Conservation (phyloP, 306 rosid species). For the Acacia confusa region DNA sequence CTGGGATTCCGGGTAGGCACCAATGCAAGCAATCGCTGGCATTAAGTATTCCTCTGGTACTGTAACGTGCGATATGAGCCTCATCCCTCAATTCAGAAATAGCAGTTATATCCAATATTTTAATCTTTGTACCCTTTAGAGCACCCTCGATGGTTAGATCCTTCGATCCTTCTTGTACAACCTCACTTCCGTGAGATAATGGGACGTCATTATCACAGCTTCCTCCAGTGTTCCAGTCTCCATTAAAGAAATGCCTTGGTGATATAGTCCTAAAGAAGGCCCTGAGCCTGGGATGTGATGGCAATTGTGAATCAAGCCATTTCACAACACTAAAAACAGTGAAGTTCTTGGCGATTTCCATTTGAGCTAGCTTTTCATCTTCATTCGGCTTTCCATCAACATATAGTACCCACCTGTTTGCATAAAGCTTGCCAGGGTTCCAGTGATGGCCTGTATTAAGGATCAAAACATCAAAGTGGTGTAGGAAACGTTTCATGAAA, state of each 20-base stretch:
- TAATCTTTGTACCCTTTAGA: background rate
- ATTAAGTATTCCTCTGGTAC: background rate
- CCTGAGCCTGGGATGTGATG: background rate
- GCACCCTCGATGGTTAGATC: background rate
- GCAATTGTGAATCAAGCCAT: conserved; percentile 7
- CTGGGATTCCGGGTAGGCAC: conserved; percentile 10
- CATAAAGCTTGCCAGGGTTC: conserved; percentile 5
- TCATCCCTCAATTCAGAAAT: conserved; percentile 15
- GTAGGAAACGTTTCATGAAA: conserved; percentile 3
- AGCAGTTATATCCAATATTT: conserved; percentile 4
- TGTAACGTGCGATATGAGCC: conserved; percentile 5
- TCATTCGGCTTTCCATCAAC: conserved; percentile 11
- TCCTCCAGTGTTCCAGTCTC: conserved; percentile 18
- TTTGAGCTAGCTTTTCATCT: background rate
- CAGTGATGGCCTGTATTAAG: conserved; percentile 13
- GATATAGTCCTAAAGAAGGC: conserved; percentile 11
- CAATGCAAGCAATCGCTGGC: conserved; percentile 10
- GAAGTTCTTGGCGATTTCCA: background rate
- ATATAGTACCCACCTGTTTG: conserved; percentile 11
- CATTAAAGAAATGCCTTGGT: conserved; percentile 6
- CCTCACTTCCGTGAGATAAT: conserved; percentile 1
- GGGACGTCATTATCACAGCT: conserved; percentile 1
- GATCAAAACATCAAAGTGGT: background rate
- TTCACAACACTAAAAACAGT: background rate
- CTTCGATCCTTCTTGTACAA: conserved; percentile 4